These are phyloP conservation scores for Lithospermum erythrorhizon DNA, from an alignment of 257 asterid genomes.

Conservation along the genomic window DNA sequence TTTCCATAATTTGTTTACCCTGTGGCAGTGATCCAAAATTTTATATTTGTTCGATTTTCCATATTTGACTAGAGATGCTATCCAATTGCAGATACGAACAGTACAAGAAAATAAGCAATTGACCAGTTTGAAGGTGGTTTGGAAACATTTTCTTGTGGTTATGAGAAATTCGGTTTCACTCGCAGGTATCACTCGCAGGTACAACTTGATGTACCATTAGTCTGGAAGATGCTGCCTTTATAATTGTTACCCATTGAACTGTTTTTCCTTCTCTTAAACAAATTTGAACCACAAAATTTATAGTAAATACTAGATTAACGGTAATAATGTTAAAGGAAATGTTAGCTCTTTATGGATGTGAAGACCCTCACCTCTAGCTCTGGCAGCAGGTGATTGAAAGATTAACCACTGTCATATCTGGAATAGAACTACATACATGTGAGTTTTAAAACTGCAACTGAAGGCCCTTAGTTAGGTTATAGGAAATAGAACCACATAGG, in stretches of 20 bases:
- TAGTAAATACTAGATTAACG: background rate
- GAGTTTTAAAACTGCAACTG: no score
- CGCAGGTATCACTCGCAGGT: no score
- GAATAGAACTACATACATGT: no score
- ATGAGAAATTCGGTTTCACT: conserved; percentile 84
- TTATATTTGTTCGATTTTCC: background rate
- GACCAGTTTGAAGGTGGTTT: conserved; percentile 89
- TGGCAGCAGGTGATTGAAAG: no score
- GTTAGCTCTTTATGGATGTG: no score
- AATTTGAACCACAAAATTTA: background rate
- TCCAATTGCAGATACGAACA: conserved; percentile 55
- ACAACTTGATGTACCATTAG: conserved; percentile 6
- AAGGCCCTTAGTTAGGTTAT: no score
- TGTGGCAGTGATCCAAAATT: background rate
- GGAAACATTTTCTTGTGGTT: conserved; percentile 90
- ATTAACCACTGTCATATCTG: no score
- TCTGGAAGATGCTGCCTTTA: background rate
- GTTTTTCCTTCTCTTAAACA: background rate
- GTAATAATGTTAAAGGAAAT: no score
- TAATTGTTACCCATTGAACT: background rate
- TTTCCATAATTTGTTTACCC: background rate
- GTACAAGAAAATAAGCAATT: conserved; percentile 62
- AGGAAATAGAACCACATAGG: no score
- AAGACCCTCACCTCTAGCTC: no score
- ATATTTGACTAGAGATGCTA: conserved; percentile 2